phyloP scores from a whole-genome alignment of 2,329 filamentous ascomycete genomes.

The Phoma herbarum region DNA sequence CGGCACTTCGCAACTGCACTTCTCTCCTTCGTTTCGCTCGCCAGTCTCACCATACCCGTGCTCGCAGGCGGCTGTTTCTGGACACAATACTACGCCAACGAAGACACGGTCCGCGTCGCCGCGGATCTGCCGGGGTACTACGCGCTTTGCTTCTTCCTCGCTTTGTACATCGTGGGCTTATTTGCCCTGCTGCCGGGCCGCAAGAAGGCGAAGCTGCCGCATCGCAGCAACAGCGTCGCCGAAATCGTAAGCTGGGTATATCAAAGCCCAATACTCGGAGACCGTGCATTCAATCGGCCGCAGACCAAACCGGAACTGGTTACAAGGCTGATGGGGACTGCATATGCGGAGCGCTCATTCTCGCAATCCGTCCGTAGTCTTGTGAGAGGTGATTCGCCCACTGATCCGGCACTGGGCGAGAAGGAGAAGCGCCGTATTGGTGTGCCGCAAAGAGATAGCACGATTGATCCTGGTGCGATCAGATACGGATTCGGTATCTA shows the following conservation, averaged over 20 bases:
- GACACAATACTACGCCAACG: slow-evolving; percentile 67
- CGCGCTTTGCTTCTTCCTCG: slow-evolving; percentile 74
- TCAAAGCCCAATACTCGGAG: slow-evolving; percentile 74
- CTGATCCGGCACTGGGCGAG: slow-evolving; percentile 28
- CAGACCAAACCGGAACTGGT: slow-evolving; percentile 73
- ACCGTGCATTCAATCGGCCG: slow-evolving; percentile 76
- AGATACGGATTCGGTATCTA: slow-evolving; percentile 67
- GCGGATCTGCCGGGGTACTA: slow-evolving; percentile 78
- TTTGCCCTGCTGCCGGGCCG: slow-evolving; percentile 66
- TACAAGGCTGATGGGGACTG: slow-evolving; percentile 69
- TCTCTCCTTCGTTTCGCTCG: slow-evolving; percentile 66
- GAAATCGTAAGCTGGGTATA: slow-evolving; percentile 82
- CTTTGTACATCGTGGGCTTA: slow-evolving; percentile 73
- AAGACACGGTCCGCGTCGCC: slow-evolving; percentile 60
- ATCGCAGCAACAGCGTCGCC: slow-evolving; percentile 74
- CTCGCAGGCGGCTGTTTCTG: slow-evolving; percentile 77
- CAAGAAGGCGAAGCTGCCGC: slow-evolving; percentile 72
- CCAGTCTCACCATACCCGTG: slow-evolving; percentile 71
- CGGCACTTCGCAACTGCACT: slow-evolving; percentile 72
- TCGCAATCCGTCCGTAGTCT: slow-evolving; percentile 39
- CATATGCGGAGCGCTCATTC: slow-evolving; percentile 56
- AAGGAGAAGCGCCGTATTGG: slow-evolving; percentile 26
- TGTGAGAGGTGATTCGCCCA: slow-evolving; percentile 37
- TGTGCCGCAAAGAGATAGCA: slow-evolving; percentile 40
- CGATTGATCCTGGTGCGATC: slow-evolving; percentile 44